Base-by-base conservation (phyloP, 495 filamentous ascomycete genomes). In the Evernia prunastri region DNA sequence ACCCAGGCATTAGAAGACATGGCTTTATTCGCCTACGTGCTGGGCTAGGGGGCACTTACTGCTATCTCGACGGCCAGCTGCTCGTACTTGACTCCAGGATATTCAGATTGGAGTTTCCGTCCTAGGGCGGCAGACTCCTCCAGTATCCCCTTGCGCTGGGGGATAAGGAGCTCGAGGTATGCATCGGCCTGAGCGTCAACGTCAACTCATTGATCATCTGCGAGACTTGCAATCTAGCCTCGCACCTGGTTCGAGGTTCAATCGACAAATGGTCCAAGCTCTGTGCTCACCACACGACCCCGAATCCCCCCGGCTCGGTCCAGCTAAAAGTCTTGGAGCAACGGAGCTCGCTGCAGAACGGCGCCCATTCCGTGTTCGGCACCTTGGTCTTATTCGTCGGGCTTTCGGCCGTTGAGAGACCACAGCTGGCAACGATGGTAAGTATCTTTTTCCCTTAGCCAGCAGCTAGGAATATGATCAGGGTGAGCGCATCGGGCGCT, bases 161-260 rank as follows among this genome's bases (percentile, higher is more conserved):
- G 76, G 36, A 82, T 82, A 27, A 79, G 79, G 23, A 88, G 75
- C 65, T 88, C 86, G 39, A 74, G 71, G 66, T 79, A 81, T 51
- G 81, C 80, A 67, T 87, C 87, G 42, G 85, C 86, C 84, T 85
- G 53, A 36, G 15, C 39, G 3, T 40, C 39, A 12, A 2, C 5
- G 5, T 40, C 13, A 40, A 13, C 39, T 40, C 8, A 40, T 13
- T 40, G 39, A 13, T 3, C 3, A 40, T 40, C 13, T 15, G 39
- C 39, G 35, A 10, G 35, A 29, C 35, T 59, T 40, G 13, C 10
- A 15, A 40, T 40, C 39, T 40, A 15, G 13, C 7, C 39, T 15
- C 40, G 40, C 71, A 84, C 84, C 73, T 87, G 85, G 63, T 87
- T 87, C 4, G 85, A 87, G n/a, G 85, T 88, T 67, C 82, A 87